phyloP scores from a whole-genome alignment of 108 stramenopile genomes.

The Hondaea fermentalgiana region DNA sequence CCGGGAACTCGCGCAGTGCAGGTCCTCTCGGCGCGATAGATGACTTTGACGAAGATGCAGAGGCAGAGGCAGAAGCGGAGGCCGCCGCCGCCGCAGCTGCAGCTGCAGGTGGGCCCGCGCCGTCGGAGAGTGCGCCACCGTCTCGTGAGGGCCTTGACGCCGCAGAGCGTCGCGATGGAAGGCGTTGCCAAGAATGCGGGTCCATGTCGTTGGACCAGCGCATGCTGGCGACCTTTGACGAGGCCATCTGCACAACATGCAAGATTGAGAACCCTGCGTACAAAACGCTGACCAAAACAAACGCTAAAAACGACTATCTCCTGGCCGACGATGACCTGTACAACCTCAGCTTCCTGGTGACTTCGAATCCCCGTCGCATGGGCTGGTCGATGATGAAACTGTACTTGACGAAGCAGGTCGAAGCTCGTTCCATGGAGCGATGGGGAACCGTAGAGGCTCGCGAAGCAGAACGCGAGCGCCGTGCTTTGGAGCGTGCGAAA shows the following conservation, averaged over 20 bases:
- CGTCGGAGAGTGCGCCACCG: too few relatives aligned
- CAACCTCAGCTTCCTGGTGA: neutral
- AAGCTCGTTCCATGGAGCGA: neutral
- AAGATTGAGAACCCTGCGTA: neutral
- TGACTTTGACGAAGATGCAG: too few relatives aligned
- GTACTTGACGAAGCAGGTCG: slow-evolving; percentile 14
- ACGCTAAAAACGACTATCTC: neutral
- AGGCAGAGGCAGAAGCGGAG: too few relatives aligned
- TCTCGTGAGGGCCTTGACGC: neutral
- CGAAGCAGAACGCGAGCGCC: neutral
- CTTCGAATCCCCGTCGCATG: slow-evolving; percentile 7
- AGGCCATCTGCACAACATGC: neutral
- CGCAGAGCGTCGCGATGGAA: neutral
- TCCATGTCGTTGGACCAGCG: neutral
- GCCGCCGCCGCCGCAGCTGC: too few relatives aligned
- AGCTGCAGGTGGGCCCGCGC: too few relatives aligned
- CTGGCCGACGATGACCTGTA: neutral
- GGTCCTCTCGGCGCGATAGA: too few relatives aligned
- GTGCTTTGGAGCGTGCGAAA: neutral
- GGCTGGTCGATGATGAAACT: slow-evolving; percentile 4
- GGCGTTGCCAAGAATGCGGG: neutral
- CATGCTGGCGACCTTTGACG: neutral
- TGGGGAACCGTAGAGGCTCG: neutral
- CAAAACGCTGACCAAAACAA: neutral
- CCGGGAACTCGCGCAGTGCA: too few relatives aligned